phyloP scores from a whole-genome alignment of 495 filamentous ascomycete species.

The Aspergillus sparsus region DNA sequence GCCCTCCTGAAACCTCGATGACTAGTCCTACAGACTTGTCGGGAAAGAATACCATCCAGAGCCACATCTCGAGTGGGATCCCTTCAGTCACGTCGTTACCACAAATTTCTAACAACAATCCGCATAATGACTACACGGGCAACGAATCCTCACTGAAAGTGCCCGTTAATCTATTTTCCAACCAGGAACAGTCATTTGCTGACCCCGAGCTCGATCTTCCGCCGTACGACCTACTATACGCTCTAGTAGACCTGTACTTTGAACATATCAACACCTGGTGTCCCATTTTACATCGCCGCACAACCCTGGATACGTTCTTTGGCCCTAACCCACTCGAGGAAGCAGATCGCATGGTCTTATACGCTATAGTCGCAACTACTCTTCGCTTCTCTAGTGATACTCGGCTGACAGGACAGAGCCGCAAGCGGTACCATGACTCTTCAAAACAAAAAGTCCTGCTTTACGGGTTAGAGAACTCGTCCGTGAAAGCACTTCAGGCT shows the following conservation, averaged over 20 bases:
- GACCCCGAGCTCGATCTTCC: constrained; percentile 74
- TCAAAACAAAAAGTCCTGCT: constrained; percentile 84
- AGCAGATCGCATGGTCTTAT: constrained; percentile 76
- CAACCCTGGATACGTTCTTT: constrained; percentile 80
- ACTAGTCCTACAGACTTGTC: constrained; percentile 43
- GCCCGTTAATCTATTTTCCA: constrained; percentile 44
- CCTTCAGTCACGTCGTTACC: constrained; percentile 28
- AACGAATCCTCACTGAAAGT: constrained; percentile 50
- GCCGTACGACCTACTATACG: constrained; percentile 80
- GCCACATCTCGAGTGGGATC: constrained; percentile 28
- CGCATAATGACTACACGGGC: constrained; percentile 39
- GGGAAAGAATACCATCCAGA: constrained; percentile 31
- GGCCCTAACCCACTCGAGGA: constrained; percentile 72
- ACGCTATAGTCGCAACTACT: constrained; percentile 84
- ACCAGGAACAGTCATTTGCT: constrained; percentile 46
- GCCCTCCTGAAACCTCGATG: constrained; percentile 36
- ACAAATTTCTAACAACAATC: constrained; percentile 24
- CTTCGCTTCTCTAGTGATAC: constrained; percentile 76
- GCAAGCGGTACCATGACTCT: constrained; percentile 71
- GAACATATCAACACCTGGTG: constrained; percentile 91
- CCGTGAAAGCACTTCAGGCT: constrained; percentile 83
- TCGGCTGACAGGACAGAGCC: constrained; percentile 67
- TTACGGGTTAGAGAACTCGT: constrained; percentile 82
- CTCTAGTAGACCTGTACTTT: constrained; percentile 83
- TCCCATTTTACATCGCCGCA: constrained; percentile 79